phyloP scores from a whole-genome alignment of 1,284 basidiomycete genomes.

The Hymenochaete sp. region DNA sequence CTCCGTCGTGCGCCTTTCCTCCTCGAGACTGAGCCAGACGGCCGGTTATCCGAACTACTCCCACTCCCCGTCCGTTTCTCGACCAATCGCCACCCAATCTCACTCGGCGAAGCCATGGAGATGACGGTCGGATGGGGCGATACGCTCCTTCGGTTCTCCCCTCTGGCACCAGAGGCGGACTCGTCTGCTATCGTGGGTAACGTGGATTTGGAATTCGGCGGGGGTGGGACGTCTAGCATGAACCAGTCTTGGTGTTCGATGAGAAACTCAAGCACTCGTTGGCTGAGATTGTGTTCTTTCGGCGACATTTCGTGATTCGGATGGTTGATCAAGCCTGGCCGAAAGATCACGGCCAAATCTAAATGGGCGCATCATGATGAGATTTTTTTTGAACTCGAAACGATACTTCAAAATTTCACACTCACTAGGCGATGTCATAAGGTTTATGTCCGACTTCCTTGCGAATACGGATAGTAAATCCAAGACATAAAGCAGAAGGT shows the following conservation, averaged over 20 bases:
- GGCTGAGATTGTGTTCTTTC: constrained; percentile 77
- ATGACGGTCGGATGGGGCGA: constrained; percentile 12
- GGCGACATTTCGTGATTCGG: constrained; percentile 78
- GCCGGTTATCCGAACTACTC: neutral
- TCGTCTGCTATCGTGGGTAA: neutral
- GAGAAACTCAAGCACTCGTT: constrained; percentile 88
- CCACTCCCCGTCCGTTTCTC: constrained; percentile 21
- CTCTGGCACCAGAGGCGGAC: neutral
- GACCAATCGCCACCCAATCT: constrained; percentile 40
- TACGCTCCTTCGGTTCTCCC: neutral
- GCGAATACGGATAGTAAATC: constrained; percentile 94
- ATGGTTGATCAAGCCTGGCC: constrained; percentile 86
- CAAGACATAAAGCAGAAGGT: constrained; percentile 91
- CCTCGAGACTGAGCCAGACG: neutral
- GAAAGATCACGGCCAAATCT: constrained; percentile 94
- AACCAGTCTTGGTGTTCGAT: constrained; percentile 87
- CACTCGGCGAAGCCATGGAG: constrained; percentile 6
- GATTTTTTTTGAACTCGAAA: too few relatives aligned
- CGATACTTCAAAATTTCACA: too few relatives aligned
- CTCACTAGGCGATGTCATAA: constrained; percentile 93
- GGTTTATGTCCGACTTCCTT: constrained; percentile 82
- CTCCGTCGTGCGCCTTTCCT: neutral
- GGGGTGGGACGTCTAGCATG: constrained; percentile 72
- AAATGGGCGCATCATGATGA: neutral
- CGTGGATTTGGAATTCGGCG: constrained; percentile 27